These are phyloP conservation scores for Epichloe scottii DNA, from an alignment of 2,329 filamentous ascomycete species.

Conservation along the genomic window DNA sequence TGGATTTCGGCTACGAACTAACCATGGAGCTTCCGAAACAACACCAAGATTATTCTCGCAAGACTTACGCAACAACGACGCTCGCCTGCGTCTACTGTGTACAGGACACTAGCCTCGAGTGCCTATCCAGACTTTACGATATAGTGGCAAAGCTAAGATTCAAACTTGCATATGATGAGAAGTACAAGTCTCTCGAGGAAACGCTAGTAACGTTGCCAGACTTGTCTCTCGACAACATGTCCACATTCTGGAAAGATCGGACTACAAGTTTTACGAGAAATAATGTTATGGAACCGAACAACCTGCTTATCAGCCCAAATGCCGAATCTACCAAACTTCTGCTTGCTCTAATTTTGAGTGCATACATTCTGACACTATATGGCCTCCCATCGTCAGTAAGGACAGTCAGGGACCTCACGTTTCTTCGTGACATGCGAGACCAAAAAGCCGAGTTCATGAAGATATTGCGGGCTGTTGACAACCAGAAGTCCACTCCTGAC, in stretches of 20 bases:
- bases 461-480: conserved; percentile 41
- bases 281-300: conserved; percentile 44
- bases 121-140: conserved; percentile 45
- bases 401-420: conserved; percentile 47
- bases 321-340: conserved; percentile 44
- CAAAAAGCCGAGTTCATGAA: conserved; percentile 48
- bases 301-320: conserved; percentile 51
- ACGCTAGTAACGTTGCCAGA: conserved; percentile 32
- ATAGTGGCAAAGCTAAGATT: conserved; percentile 42
- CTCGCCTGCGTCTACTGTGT: conserved; percentile 57
- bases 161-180: conserved; percentile 47
- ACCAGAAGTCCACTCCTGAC: conserved; percentile 41
- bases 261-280: conserved; percentile 21
- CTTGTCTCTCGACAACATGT: conserved; percentile 19
- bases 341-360: conserved; percentile 50
- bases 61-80: conserved; percentile 53
- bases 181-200: conserved; percentile 37
- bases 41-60: conserved; percentile 45
- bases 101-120: conserved; percentile 44
- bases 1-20: conserved; percentile 51
- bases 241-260: conserved; percentile 12
- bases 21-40: conserved; percentile 46
- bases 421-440: conserved; percentile 50
- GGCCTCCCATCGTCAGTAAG: conserved; percentile 39
- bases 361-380: conserved; percentile 39